Evolutionary conservation across 1,284 basidiomycete genomes (phyloP), one percentile per base, ranked within the genome.

Genomic region (Trichosporon ovoides): DNA sequence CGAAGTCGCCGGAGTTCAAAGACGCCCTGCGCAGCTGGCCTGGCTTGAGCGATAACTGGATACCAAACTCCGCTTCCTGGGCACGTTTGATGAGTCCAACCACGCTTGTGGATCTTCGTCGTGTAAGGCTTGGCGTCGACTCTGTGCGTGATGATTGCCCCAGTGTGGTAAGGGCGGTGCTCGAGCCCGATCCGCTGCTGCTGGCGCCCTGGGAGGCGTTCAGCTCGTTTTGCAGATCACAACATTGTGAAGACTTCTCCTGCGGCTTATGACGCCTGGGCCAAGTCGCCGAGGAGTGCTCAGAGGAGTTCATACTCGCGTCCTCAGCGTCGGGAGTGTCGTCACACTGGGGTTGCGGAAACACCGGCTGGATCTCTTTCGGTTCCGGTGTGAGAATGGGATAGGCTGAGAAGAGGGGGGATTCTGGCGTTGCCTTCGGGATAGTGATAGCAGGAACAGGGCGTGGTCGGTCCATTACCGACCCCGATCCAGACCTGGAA

Each of bases 301-400:
- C 38, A n/a, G 46, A 53, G 1, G 58, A 56, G 13, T 51, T 46
- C 7, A 50, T 38, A n/a, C 38, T 35, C 3, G 53, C 22, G 43
- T 48, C 40, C 13, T 24, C 34, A 34, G 19, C 33, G 14, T 55
- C 40, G 43, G 53, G 53, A 40, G 53, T 43, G 19, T 37, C 14
- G 20, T 22, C 24, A 16, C 22, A 13, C 48, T 46, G 12, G 35
- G 54, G 16, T 35, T 31, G 5, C 5, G 28, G 28, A 31, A 22
- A 14, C 16, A 35, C 24, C 24, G 38, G 38, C 9, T 24, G 35
- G 19, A 31, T 53, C 52, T 20, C 37, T 31, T 13, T 36, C 31
- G 38, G 40, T 36, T 20, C 19, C 31, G 19, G 43, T 3, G 35
- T 37, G 63, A 67, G 46, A 61, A 67, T 16, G 57, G 61, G 35